Percentiles rank a stretch among this genome's conserved stretches.
Evolutionary conservation across 306 rosid genomes (phyloP).

Genomic region (Dryas alaskensis): DNA sequence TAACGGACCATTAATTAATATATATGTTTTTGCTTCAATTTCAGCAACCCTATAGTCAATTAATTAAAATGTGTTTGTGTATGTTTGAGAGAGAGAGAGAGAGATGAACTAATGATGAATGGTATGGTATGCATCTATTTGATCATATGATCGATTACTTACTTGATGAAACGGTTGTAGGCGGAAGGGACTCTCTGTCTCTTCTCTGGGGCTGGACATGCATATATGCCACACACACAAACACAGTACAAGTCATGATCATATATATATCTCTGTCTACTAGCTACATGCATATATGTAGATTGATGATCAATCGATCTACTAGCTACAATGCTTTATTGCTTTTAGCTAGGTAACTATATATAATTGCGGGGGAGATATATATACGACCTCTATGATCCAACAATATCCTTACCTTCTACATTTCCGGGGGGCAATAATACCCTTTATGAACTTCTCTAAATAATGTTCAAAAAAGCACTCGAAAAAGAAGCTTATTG

Average conservation of each 20-base stretch:
- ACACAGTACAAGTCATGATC: background rate
- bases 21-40: conserved; percentile 7
- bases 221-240: conserved; percentile 2
- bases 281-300: too few relatives aligned
- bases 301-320: too few relatives aligned
- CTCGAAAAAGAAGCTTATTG: background rate
- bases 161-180: conserved; percentile 58
- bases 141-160: conserved; percentile 22
- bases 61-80: background rate
- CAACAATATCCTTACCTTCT: conserved; percentile 20
- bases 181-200: conserved; percentile 61
- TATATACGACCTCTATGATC: background rate
- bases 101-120: background rate
- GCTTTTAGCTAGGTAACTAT: conserved; percentile 6
- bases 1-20: background rate
- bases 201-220: conserved; percentile 51
- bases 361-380: conserved; percentile 39
- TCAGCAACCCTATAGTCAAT: background rate
- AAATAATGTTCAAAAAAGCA: background rate
- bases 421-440: conserved; percentile 4
- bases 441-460: background rate
- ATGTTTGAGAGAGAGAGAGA: background rate
- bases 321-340: too few relatives aligned
- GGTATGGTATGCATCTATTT: too few relatives aligned
- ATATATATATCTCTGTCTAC: too few relatives aligned